Base-by-base conservation (phyloP, 331 rosid species). In the Saraca asoca region DNA sequence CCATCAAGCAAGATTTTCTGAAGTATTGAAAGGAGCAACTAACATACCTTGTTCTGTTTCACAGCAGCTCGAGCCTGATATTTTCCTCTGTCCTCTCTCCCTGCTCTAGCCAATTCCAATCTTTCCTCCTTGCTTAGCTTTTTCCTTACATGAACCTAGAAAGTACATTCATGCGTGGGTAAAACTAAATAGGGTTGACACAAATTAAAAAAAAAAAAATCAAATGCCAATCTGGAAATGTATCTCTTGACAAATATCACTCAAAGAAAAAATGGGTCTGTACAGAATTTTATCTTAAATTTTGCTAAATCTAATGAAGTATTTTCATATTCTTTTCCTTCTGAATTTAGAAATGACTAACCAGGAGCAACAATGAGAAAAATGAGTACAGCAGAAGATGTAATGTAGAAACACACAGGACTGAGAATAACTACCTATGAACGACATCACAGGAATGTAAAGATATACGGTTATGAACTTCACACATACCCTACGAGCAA, bases 41-140 rank as follows among this genome's bases (percentile, higher is more conserved):
- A 16, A 58, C 73, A 14, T 80, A 92, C 98, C 94, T 92, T 92
- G 72, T 85, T 87, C 85, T 92, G 91, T 73, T 89, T 89, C 16
- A 92, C 78, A 31, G 96, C 95, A 8, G 94, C 70, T 66, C 80
- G 77, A 74, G 98, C 81, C 62, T 74, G 78, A 67, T 87, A 92
- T 84, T 79, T 65, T 69, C 87, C 95, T 83, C 95, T 85, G 6
- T 87, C 98, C 72, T 87, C 96, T 75, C 98, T 83, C 58, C 98
- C 98, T 31, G 85, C 96, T 78, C 71, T 85, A 75, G 89, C 90
- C 44, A 83, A 74, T 14, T 77, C 87, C 80, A 89, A 58, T 61
- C 84, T 87, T 72, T 89, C 93, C 7, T 83, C 95, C 84, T 92
- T 89, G 83, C 54, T 92, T 56, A 87, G 12, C 85, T 74, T 89